A percentile compares a stretch with the other conserved stretches of the same genome.
Evolutionary conservation across 768 basidiomycete genomes (phyloP).

Genomic region (Pleurotus eryngii): DNA sequence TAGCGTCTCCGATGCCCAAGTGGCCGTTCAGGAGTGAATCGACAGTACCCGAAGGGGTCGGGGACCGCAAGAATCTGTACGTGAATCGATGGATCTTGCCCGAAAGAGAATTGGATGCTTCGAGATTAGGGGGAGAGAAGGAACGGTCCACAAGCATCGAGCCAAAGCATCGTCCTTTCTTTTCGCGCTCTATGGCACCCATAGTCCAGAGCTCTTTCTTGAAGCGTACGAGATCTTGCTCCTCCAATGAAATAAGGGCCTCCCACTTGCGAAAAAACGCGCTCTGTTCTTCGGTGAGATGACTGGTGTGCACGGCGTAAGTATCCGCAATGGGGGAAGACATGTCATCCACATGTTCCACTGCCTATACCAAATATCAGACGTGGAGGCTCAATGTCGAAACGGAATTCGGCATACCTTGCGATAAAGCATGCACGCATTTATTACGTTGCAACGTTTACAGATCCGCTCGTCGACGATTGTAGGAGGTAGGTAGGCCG

Average conservation of each 20-base stretch:
- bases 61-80: constrained; percentile 62
- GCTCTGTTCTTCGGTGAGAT: constrained; percentile 63
- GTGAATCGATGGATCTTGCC: constrained; percentile 74
- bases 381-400: neutral
- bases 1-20: constrained; percentile 74
- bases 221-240: constrained; percentile 80
- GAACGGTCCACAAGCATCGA: constrained; percentile 66
- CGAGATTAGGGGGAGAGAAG: constrained; percentile 24
- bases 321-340: constrained; percentile 58
- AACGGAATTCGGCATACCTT: constrained; percentile 43
- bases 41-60: constrained; percentile 3
- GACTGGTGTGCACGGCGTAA: constrained; percentile 76
- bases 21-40: constrained; percentile 69
- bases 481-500: constrained; percentile 79
- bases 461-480: constrained; percentile 82
- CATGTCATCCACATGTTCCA: constrained; percentile 59
- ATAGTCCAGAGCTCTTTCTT: constrained; percentile 94
- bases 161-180: constrained; percentile 78
- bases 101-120: constrained; percentile 4
- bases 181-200: constrained; percentile 77
- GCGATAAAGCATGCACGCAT: constrained; percentile 93
- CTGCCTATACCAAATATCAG: constrained; percentile 42
- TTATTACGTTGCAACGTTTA: constrained; percentile 75
- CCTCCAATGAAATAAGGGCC: constrained; percentile 75
- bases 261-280: constrained; percentile 94